Conservation (phyloP, 2,329 filamentous ascomycete species). For the Alternaria panax region DNA sequence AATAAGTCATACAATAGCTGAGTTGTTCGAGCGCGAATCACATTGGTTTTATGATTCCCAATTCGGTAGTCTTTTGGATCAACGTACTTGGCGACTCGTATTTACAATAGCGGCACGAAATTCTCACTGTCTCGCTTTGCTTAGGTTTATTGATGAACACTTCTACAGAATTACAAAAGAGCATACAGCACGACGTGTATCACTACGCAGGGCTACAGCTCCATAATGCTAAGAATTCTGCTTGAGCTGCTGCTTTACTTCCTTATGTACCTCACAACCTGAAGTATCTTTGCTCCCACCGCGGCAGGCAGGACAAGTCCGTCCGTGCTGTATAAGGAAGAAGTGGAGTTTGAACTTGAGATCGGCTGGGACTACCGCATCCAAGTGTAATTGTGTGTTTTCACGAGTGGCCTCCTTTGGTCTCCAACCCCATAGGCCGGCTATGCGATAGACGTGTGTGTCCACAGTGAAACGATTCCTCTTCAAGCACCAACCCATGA, state of each 20-base stretch:
- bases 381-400: slow-evolving; percentile 10
- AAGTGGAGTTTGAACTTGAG: slow-evolving; percentile 12
- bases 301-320: slow-evolving; percentile 7
- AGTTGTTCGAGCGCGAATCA: not conserved
- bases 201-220: not conserved
- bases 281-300: slow-evolving; percentile 4
- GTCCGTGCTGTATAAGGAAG: slow-evolving; percentile 11
- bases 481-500: slow-evolving; percentile 15
- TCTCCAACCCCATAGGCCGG: slow-evolving; percentile 14
- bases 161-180: not conserved
- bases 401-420: slow-evolving; percentile 9
- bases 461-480: slow-evolving; percentile 11
- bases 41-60: not conserved
- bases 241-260: not conserved
- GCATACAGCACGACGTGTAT: not conserved
- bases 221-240: rapidly evolving
- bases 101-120: not conserved
- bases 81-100: not conserved
- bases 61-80: not conserved
- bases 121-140: not conserved
- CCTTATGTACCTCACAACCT: not conserved
- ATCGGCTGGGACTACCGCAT: slow-evolving; percentile 3
- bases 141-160: not conserved
- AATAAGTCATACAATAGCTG: not conserved
- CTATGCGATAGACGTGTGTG: slow-evolving; percentile 14